Evolutionary conservation across 179 eudicot genomes (phyloP).

Genomic region (Vitellaria paradoxa): DNA sequence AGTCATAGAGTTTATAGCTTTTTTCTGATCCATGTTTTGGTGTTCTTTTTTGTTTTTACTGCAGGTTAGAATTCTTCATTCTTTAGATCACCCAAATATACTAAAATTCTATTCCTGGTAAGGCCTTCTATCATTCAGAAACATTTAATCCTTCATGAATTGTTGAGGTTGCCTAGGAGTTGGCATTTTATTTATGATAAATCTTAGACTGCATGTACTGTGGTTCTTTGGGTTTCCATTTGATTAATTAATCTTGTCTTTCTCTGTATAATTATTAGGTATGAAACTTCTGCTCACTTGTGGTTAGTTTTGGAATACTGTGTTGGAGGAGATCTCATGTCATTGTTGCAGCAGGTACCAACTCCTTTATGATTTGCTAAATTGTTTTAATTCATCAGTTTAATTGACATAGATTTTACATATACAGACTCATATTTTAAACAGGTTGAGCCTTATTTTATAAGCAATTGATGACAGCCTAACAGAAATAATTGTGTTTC

Average conservation of each 20-base stretch:
- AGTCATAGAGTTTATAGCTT: neutral
- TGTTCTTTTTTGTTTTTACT: slow-evolving; percentile 11
- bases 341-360: slow-evolving; percentile 73
- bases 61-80: slow-evolving; percentile 86
- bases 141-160: neutral
- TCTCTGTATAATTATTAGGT: slow-evolving; percentile 40
- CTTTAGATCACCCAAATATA: slow-evolving; percentile 77
- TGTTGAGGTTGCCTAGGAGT: neutral
- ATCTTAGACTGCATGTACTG: neutral
- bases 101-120: slow-evolving; percentile 88
- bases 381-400: neutral
- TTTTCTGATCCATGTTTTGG: neutral
- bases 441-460: no score
- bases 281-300: slow-evolving; percentile 91
- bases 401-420: neutral
- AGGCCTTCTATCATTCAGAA: slow-evolving; percentile 15
- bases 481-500: no score
- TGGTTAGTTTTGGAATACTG: slow-evolving; percentile 97
- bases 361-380: neutral
- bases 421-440: neutral
- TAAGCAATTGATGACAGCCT: no score
- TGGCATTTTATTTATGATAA: neutral
- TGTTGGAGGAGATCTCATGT: slow-evolving; percentile 93
- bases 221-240: neutral
- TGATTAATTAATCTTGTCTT: neutral